These are phyloP conservation scores for Ogataea philodendri DNA, from an alignment of 805 yeast species.

Conservation along the genomic window DNA sequence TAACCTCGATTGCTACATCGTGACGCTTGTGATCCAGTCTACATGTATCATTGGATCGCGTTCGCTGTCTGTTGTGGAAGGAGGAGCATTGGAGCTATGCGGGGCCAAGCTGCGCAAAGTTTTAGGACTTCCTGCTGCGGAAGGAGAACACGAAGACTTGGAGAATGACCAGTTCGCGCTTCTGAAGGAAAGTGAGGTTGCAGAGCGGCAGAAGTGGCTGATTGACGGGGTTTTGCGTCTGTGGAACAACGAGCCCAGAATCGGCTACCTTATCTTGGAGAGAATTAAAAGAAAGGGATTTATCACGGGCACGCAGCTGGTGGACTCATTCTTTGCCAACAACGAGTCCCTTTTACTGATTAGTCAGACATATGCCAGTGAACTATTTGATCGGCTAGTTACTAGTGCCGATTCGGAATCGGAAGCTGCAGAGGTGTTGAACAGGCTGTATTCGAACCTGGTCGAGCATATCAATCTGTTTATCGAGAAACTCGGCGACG, in stretches of 20 bases:
- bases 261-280: conserved; percentile 59
- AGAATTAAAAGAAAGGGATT: conserved; percentile 47
- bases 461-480: conserved; percentile 21
- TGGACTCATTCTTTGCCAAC: conserved; percentile 41
- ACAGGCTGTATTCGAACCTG: conserved; percentile 3
- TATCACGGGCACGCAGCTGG: conserved; percentile 40
- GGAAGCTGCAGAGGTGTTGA: conserved; percentile 26
- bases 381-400: conserved; percentile 33
- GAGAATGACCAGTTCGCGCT: conserved; percentile 25
- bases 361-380: conserved; percentile 46
- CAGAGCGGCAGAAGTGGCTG: conserved; percentile 40
- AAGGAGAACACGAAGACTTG: conserved; percentile 15
- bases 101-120: conserved; percentile 29
- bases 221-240: conserved; percentile 56
- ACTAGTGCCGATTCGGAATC: conserved; percentile 14
- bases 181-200: conserved; percentile 27
- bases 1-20: conserved; percentile 41
- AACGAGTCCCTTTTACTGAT: conserved; percentile 36
- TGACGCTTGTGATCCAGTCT: conserved; percentile 64
- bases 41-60: conserved; percentile 83
- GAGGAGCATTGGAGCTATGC: conserved; percentile 39
- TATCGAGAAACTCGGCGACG: conserved; percentile 17
- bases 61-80: conserved; percentile 74
- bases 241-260: conserved; percentile 66
- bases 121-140: conserved; percentile 23